Conservation (phyloP, 805 yeast species). For the Ascoidea asiatica region DNA sequence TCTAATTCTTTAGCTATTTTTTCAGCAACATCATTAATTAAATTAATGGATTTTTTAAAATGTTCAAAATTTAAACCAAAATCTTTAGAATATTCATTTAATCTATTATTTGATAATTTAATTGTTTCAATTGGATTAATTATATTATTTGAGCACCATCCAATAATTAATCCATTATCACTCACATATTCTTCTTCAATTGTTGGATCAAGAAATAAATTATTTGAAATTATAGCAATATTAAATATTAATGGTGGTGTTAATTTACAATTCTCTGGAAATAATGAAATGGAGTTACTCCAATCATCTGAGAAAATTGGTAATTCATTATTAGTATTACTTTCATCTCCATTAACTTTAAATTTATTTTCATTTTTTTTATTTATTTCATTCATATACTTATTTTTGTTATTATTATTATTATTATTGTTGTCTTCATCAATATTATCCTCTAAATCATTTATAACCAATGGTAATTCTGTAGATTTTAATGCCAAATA, state of each 20-base stretch:
- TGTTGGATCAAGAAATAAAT: slow-evolving; percentile 71
- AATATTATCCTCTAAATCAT: slow-evolving; percentile 29
- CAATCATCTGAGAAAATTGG: slow-evolving; percentile 85
- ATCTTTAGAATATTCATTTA: slow-evolving; percentile 32
- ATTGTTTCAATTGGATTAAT: slow-evolving; percentile 63
- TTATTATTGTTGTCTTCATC: slow-evolving; percentile 17
- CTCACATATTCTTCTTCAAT: slow-evolving; percentile 79
- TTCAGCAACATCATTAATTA: slow-evolving; percentile 49
- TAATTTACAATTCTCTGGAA: slow-evolving; percentile 23
- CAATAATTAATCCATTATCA: slow-evolving; percentile 67
- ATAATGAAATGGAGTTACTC: slow-evolving; percentile 40
- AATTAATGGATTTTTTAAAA: slow-evolving; percentile 37
- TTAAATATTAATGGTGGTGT: slow-evolving; percentile 71
- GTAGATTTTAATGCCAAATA: slow-evolving; percentile 77
- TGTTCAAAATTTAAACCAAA: slow-evolving; percentile 25
- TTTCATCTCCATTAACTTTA: too few relatives aligned
- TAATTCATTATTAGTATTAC: slow-evolving; percentile 79
- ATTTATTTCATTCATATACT: too few relatives aligned
- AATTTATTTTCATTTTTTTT: slow-evolving; percentile 18
- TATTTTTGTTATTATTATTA: too few relatives aligned
- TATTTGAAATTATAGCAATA: slow-evolving; percentile 57
- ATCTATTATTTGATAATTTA: slow-evolving; percentile 34
- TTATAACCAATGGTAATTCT: slow-evolving; percentile 53
- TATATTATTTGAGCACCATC: slow-evolving; percentile 56
- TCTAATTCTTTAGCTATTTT: slow-evolving; percentile 49